Percentiles rank a stretch among this genome's conserved stretches.
These are phyloP conservation scores for Monosporascus cannonballus DNA, from an alignment of 2,329 filamentous ascomycete species.

Conservation along the genomic window DNA sequence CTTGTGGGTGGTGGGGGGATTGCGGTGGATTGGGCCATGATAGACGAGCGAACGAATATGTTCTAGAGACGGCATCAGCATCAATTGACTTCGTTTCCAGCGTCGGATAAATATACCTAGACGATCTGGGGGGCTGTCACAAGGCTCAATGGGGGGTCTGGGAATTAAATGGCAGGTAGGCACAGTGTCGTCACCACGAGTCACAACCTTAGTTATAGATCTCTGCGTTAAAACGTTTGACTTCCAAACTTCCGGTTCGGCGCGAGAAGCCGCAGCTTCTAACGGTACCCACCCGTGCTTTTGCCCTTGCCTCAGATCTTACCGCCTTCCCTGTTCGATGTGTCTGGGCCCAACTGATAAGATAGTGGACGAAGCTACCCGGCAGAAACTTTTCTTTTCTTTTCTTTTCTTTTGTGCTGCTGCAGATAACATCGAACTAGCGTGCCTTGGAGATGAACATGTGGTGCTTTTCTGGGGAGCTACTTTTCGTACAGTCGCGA, in stretches of 20 bases:
- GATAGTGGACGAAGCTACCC: background rate
- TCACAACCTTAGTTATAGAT: slow-evolving; percentile 1
- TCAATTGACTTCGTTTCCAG: slow-evolving; percentile 9
- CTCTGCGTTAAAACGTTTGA: background rate
- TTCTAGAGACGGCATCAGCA: slow-evolving; percentile 7
- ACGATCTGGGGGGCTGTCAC: background rate
- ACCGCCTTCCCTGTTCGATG: background rate
- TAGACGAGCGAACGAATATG: slow-evolving; percentile 16
- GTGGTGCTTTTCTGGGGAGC: background rate
- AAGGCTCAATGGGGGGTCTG: too few relatives aligned
- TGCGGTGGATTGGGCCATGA: slow-evolving; percentile 47
- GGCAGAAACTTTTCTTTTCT: background rate
- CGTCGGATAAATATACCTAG: slow-evolving; percentile 9
- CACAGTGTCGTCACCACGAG: too few relatives aligned
- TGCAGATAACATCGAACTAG: background rate
- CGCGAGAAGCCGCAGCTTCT: background rate
- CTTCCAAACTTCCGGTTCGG: background rate
- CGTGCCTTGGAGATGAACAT: background rate
- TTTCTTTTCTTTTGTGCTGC: background rate
- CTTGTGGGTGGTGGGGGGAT: slow-evolving; percentile 49
- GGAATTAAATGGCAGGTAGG: too few relatives aligned
- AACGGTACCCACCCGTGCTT: background rate
- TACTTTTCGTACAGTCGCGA: background rate
- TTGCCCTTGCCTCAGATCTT: background rate
- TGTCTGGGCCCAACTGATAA: background rate